These are phyloP conservation scores for Debaryomyces psychrophilus DNA, from an alignment of 1,139 yeast genomes.

Conservation along the genomic window DNA sequence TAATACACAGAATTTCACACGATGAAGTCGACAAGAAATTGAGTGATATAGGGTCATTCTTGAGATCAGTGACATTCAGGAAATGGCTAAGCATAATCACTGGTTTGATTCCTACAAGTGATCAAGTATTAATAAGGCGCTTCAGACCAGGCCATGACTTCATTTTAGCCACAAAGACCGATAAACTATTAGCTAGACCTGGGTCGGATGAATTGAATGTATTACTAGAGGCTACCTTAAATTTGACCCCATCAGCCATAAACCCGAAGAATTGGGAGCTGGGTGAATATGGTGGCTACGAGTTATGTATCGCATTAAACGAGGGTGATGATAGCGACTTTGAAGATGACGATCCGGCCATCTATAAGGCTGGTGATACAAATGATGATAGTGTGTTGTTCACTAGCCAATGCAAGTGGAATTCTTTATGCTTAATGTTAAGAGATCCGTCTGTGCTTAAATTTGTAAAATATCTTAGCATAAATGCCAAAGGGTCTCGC, in stretches of 20 bases:
- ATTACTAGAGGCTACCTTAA: constrained; percentile 68
- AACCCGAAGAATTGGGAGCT: constrained; percentile 69
- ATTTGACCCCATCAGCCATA: constrained; percentile 70
- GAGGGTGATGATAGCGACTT: constrained; percentile 45
- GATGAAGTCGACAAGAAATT: constrained; percentile 35
- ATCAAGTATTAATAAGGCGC: constrained; percentile 74
- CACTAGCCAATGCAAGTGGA: constrained; percentile 85
- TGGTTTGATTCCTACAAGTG: constrained; percentile 62
- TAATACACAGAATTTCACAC: constrained; percentile 20
- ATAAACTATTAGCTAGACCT: constrained; percentile 45
- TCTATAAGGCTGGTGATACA: constrained; percentile 58
- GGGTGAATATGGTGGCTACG: constrained; percentile 94
- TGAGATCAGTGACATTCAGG: constrained; percentile 63
- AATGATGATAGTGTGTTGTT: constrained; percentile 77
- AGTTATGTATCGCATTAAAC: constrained; percentile 76
- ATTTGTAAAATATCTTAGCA: constrained; percentile 90
- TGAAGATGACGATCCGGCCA: constrained; percentile 58
- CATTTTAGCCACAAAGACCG: constrained; percentile 82
- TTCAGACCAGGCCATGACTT: constrained; percentile 96
- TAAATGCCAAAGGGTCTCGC: constrained; percentile 84
- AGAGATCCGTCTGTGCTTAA: constrained; percentile 85
- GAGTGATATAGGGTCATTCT: constrained; percentile 57
- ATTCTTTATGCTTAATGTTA: constrained; percentile 72
- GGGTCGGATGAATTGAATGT: constrained; percentile 49
- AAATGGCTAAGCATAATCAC: constrained; percentile 74